These are phyloP conservation scores for Yamadazyma kitorensis DNA, from an alignment of 805 yeast genomes.

Conservation along the genomic window DNA sequence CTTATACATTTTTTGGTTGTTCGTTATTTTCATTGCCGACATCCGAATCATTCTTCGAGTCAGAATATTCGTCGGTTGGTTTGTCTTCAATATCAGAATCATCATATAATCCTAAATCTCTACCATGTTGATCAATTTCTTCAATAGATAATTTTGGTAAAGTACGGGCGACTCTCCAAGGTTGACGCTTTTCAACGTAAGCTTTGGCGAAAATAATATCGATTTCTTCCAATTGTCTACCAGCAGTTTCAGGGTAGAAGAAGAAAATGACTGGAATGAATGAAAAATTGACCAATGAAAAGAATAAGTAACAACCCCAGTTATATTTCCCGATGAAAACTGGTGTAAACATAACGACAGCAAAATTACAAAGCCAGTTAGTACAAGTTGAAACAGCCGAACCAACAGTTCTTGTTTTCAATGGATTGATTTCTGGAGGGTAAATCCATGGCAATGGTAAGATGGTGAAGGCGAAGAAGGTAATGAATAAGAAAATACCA, in stretches of 20 bases:
- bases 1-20: too few species aligned
- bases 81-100: slow-evolving; percentile 25
- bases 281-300: slow-evolving; percentile 33
- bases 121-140: slow-evolving; percentile 59
- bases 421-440: slow-evolving; percentile 47
- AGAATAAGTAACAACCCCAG: slow-evolving; percentile 43
- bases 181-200: slow-evolving; percentile 50
- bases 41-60: neutral
- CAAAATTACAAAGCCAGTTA: slow-evolving; percentile 43
- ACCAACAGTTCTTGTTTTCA: slow-evolving; percentile 44
- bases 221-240: slow-evolving; percentile 42
- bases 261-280: slow-evolving; percentile 39
- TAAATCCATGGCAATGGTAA: slow-evolving; percentile 46
- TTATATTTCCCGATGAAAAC: slow-evolving; percentile 34
- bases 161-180: slow-evolving; percentile 60
- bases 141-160: slow-evolving; percentile 54
- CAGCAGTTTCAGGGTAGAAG: slow-evolving; percentile 46
- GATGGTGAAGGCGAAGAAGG: slow-evolving; percentile 41
- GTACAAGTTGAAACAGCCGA: slow-evolving; percentile 43
- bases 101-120: slow-evolving; percentile 52
- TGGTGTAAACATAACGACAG: slow-evolving; percentile 47
- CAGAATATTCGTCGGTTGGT: slow-evolving; percentile 1
- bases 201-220: slow-evolving; percentile 60
- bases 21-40: neutral
- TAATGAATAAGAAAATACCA: slow-evolving; percentile 41